Percentiles rank a stretch among this genome's conserved stretches.
phyloP scores from a whole-genome alignment of 164 flowering plant genomes.

The Kingdonia uniflora region DNA sequence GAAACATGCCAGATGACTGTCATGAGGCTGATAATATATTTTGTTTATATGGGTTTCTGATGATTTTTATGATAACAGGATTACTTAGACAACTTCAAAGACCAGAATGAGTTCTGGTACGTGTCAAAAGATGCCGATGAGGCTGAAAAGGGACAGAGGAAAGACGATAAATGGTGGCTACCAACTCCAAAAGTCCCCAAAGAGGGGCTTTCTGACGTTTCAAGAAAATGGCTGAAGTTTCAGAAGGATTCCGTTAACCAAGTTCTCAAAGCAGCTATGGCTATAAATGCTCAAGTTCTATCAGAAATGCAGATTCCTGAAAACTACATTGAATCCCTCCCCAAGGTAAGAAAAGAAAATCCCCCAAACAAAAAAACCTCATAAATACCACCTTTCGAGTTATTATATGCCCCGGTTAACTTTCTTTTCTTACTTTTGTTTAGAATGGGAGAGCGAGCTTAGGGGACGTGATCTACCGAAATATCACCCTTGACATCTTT shows the following conservation, averaged over 20 bases:
- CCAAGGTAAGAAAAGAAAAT: slow-evolving; percentile 43
- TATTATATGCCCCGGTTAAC: no score
- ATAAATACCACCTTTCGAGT: no score
- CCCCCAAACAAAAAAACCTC: no score
- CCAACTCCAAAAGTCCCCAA: slow-evolving; percentile 62
- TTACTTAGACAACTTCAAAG: slow-evolving; percentile 48
- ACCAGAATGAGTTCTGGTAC: slow-evolving; percentile 66
- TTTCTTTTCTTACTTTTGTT: slow-evolving; percentile 1
- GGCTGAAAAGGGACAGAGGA: slow-evolving; percentile 33
- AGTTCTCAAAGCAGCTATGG: slow-evolving; percentile 91
- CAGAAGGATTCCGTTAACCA: slow-evolving; percentile 84
- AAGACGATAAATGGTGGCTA: slow-evolving; percentile 86
- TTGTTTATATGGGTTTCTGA: background rate
- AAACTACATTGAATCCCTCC: slow-evolving; percentile 77
- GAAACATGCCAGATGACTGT: no score
- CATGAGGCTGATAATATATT: no score
- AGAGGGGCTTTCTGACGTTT: slow-evolving; percentile 54
- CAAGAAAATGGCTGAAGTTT: slow-evolving; percentile 53
- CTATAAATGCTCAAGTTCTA: slow-evolving; percentile 78
- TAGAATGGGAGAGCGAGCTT: slow-evolving; percentile 81
- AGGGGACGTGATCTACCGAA: slow-evolving; percentile 64
- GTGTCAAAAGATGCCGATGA: slow-evolving; percentile 38
- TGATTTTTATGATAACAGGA: slow-evolving; percentile 27
- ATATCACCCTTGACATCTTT: slow-evolving; percentile 73
- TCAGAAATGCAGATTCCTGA: slow-evolving; percentile 86